These are phyloP conservation scores for Cercospora sp. DNA, from an alignment of 2,329 filamentous ascomycete genomes.

Conservation along the genomic window DNA sequence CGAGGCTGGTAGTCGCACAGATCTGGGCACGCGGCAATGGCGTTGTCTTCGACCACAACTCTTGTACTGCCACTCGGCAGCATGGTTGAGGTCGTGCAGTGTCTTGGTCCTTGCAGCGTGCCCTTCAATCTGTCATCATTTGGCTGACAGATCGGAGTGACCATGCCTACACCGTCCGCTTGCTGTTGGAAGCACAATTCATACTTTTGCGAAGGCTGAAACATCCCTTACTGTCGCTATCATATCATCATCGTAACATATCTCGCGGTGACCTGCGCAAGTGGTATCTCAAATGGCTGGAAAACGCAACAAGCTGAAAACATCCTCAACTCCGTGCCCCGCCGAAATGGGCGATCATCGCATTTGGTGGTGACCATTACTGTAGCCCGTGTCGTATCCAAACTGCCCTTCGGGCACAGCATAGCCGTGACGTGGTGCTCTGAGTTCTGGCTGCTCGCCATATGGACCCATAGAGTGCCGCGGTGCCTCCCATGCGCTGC, in stretches of 20 bases:
- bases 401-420: constrained; percentile 46
- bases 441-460: constrained; percentile 27
- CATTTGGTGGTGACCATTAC: constrained; percentile 19
- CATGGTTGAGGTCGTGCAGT: not conserved
- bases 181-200: no score
- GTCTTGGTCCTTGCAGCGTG: not conserved
- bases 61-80: not conserved
- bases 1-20: not conserved
- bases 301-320: not conserved
- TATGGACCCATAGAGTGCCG: constrained; percentile 32
- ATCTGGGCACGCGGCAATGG: not conserved
- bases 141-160: not conserved
- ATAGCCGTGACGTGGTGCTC: constrained; percentile 41
- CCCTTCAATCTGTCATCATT: not conserved
- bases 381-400: constrained; percentile 46
- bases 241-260: constrained; percentile 4
- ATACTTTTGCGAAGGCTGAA: not conserved
- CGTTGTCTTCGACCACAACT: not conserved
- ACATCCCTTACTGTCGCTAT: constrained; percentile 7
- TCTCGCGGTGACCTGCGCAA: constrained; percentile 5
- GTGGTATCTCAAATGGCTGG: constrained; percentile 5
- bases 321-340: not conserved
- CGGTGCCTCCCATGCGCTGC: constrained; percentile 38
- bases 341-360: not conserved
- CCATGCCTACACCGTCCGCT: no score